Base-by-base conservation (phyloP, 441 rosid genomes). In the Manihot esculenta region DNA sequence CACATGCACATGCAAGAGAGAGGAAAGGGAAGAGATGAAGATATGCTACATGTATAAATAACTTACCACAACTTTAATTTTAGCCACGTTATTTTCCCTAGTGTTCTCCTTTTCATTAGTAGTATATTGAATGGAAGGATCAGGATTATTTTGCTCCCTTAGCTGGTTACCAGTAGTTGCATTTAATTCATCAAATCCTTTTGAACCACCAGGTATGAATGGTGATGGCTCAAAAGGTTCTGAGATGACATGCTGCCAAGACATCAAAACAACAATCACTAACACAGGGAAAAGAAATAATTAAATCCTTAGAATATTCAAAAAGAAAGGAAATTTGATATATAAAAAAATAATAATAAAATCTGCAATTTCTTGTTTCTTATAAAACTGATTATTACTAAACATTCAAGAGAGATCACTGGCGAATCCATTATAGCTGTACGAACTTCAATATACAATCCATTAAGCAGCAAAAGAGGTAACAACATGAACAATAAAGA, bases 51-150 rank as follows among this genome's bases (percentile, higher is more conserved):
- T n/a, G 27, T 38, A 69, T 54, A 82, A 73, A 56, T 67, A 68
- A 73, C 99, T 78, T 83, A 93, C 99, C 93, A 95, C 98, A 75
- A 95, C 99, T 95, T 86, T 93, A 71, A 95, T 87, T 78, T 95
- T 95, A 56, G 99, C 98, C 71, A 86, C 91, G 77, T 86, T 95
- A 80, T 62, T 95, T 81, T 93, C 99, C 75, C 80, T 91, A 6
- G 77, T 74, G 75, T 49, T 86, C 80, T 93, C 99, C 76, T 91
- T 95, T 72, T 89, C 99, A 78, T 26, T 85, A 33, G 66, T 56
- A 55, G 87, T 76, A 53, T 82, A 74, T 38, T 84, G 54, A 69
- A 67, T 76, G 13, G 88, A 83, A 15, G 78, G 77, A 74, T 95
- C 97, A 50, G 84, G 77, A 80, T 88, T 96, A 64, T 62, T 76